phyloP scores from a whole-genome alignment of 2,329 filamentous ascomycete species.

The Monosporascus sp. region DNA sequence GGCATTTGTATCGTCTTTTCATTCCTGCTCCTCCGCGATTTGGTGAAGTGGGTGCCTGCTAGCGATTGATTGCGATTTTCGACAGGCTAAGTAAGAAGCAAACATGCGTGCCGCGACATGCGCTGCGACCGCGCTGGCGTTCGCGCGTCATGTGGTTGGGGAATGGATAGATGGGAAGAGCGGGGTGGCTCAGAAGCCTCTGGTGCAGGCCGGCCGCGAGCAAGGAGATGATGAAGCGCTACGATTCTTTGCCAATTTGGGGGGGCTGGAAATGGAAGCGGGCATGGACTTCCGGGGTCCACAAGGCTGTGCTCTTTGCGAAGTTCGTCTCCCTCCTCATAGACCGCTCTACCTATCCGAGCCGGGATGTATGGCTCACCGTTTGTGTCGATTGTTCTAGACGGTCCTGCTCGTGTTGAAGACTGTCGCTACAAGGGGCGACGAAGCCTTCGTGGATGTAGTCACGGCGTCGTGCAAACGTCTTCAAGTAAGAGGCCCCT shows the following conservation, averaged over 20 bases:
- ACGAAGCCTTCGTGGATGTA: slow-evolving; percentile 17
- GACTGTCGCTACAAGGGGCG: slow-evolving; percentile 15
- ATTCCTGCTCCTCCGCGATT: too few relatives aligned
- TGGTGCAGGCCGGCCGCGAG: not conserved
- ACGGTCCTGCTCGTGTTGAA: slow-evolving; percentile 18
- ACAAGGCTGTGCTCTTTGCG: slow-evolving; percentile 21
- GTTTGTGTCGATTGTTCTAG: slow-evolving; percentile 3
- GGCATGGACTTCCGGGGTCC: slow-evolving; percentile 13
- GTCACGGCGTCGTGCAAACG: slow-evolving; percentile 19
- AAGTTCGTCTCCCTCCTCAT: slow-evolving; percentile 18
- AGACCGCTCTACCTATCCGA: not conserved
- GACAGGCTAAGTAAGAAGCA: not conserved
- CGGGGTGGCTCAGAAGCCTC: not conserved
- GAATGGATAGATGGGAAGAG: too few relatives aligned
- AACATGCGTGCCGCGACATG: not conserved
- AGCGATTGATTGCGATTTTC: not conserved
- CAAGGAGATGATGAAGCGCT: not conserved
- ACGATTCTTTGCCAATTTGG: not conserved
- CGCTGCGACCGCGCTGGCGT: not conserved
- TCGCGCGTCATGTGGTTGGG: not conserved
- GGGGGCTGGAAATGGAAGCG: not conserved
- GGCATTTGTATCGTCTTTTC: too few relatives aligned
- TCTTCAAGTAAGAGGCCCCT: slow-evolving; percentile 8
- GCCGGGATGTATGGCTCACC: not conserved
- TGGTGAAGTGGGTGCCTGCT: too few relatives aligned